Evolutionary conservation across 2,329 filamentous ascomycete genomes (phyloP), one percentile per base, ranked within the genome.

Genomic region (Seiridium unicorne): DNA sequence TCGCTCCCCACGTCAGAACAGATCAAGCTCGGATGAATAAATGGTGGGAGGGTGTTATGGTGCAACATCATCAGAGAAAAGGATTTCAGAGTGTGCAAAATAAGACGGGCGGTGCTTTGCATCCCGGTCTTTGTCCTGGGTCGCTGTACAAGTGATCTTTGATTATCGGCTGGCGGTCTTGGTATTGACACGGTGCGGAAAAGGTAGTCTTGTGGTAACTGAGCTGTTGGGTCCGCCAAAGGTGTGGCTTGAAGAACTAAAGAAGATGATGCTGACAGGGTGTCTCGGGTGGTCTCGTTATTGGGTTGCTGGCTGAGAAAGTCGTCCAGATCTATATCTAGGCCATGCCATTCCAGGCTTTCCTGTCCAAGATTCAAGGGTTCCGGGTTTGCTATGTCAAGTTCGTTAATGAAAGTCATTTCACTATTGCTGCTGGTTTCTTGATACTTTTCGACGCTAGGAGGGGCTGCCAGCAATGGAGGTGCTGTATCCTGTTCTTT

Each of bases 1-100:
- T 63, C 59, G 35, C 64, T 65, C 5, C 68, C 64, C 31, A 55
- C 35, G 57, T 65, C 55, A 10, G 66, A 62, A 38, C 64, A 69
- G 48, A 72, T 57, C 60, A 72, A 59, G 32, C 61, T 53, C 2
- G 73, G 70, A 62, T 80, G 78, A 35, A 80, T 76, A 61, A 79
- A 80, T 0, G 77, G 77, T 44, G 77, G 77, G 42, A 78, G 71
- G 3, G 65, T 67, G n/a, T 73, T 67, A 31, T 75, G 66, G 9
- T 65, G 70, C 36, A 74, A 61, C 69, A 79, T 74, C 73, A 76
- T 76, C 55, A 70, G 59, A 1, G 75, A 73, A 62, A 77, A 80
- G 0, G 77, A 79, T 62, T 74, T 78, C 26, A 80, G 63, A 4
- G 68, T 79, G 55, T 75, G 72, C 5, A 73, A 59, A 2, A 79